phyloP scores from a whole-genome alignment of 2,329 filamentous ascomycete species.

The Colletotrichum sp. region DNA sequence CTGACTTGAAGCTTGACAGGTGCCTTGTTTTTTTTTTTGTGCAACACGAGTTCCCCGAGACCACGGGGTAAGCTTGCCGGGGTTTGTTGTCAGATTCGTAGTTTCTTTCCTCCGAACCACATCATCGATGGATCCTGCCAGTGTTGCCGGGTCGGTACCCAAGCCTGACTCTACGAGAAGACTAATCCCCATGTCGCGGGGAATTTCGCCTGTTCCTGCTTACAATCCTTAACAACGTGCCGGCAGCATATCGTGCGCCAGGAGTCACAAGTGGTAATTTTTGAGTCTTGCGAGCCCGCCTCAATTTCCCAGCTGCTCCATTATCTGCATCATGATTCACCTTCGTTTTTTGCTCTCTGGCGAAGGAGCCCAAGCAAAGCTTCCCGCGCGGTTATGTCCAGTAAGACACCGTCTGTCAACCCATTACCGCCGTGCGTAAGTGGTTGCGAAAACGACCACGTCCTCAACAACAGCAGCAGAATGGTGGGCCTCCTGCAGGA shows the following conservation, averaged over 20 bases:
- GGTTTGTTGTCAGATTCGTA: slow-evolving; percentile 7
- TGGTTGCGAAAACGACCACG: slow-evolving; percentile 2
- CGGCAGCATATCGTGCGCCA: neutral
- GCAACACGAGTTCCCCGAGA: neutral
- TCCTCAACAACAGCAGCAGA: neutral
- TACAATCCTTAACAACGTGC: neutral
- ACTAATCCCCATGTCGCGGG: neutral
- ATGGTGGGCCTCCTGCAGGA: slow-evolving; percentile 16
- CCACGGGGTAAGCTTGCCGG: neutral
- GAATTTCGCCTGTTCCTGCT: neutral
- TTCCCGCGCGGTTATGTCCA: neutral
- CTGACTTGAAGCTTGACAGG: neutral
- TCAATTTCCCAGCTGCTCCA: neutral
- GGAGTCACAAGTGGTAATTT: neutral
- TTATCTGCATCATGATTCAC: neutral
- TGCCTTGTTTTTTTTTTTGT: neutral
- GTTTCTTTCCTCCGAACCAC: neutral
- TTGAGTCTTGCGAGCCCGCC: neutral
- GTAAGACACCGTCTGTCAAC: neutral
- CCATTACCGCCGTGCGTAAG: neutral
- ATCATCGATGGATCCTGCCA: neutral
- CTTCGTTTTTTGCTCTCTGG: neutral
- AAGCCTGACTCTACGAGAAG: neutral
- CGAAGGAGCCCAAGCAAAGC: neutral
- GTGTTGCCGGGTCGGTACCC: neutral